Evolutionary conservation across 2,329 filamentous ascomycete species (phyloP), one percentile per base, ranked within the genome.

Genomic region (Drechslerella dactyloides): DNA sequence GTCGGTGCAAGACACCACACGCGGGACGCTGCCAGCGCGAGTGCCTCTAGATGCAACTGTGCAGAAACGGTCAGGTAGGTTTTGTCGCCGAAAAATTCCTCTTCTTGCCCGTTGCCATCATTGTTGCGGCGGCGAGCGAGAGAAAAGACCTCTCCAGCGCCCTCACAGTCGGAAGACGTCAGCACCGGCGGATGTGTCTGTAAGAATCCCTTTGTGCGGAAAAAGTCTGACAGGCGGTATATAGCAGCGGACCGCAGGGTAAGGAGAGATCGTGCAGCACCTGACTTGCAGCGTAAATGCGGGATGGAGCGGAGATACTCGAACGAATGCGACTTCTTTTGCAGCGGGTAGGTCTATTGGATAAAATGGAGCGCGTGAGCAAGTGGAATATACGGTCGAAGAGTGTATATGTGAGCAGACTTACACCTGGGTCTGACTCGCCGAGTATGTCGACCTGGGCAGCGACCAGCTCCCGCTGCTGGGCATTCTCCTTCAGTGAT

Each of bases 41-140:
- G 85, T 2, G 94, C 92, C 82, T 99, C 94, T 0, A 99, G 85
- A 78, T 99, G 94, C 57, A 99, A 84, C 80, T 99, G 94, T 46
- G 90, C 89, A 21, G 94, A 99, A 15, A 99, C 94, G 0, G 93
- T 97, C 35, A 97, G 85, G 79, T 97, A 97, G 80, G 97, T 97
- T n/a, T 89, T 86, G 19, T 87, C 83, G 30, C 87, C 86, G 80
- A 97, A 99, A 81, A 96, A 97, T 58, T 84, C 80, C 73, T 35
- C 76, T 77, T 63, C 76, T 70, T 42, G 52, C 69, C 58, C 35
- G 77, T 73, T 5, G 79, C 75, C 6, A 75, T 13, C 37, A 13
- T 52, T n/a, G 54, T 33, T 17, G 35, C 46, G 66, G 62, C 30
- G 63, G 73, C 63, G 11, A 8, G 19, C 13, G 23, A 73, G 60